Evolutionary conservation across 2,329 filamentous ascomycete genomes (phyloP).

Genomic region (Amauroascus niger): DNA sequence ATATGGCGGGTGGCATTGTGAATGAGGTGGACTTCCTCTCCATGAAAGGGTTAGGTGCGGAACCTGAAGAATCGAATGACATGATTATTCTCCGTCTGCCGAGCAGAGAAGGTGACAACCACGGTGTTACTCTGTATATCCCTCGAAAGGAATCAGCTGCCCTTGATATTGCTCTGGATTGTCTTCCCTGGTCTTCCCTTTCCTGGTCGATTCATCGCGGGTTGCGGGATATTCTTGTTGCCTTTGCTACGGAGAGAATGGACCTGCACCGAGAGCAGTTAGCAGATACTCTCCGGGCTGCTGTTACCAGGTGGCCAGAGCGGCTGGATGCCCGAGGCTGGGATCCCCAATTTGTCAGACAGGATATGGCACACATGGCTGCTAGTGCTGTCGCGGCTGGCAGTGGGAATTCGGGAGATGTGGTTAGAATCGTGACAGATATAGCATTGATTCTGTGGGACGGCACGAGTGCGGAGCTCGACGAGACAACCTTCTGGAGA

Average conservation of each 20-base stretch:
- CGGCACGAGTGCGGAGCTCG: not conserved
- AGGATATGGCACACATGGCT: constrained; percentile 4
- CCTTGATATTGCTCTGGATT: constrained; percentile 5
- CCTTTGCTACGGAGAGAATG: not conserved
- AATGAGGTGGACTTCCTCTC: constrained; percentile 4
- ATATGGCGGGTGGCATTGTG: constrained; percentile 3
- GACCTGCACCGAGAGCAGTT: not conserved
- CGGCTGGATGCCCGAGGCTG: constrained; percentile 2
- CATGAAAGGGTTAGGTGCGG: not conserved
- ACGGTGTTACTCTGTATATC: not conserved
- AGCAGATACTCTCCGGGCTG: not conserved
- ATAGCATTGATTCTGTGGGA: constrained; percentile 5
- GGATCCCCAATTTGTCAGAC: constrained; percentile 1
- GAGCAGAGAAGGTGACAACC: not conserved
- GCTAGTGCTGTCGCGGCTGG: constrained; percentile 3
- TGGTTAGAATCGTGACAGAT: constrained; percentile 7
- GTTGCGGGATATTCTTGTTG: constrained; percentile 4
- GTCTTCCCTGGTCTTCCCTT: constrained; percentile 1
- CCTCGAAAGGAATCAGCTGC: not conserved
- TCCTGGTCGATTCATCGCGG: constrained; percentile 10
- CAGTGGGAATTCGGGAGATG: constrained; percentile 1
- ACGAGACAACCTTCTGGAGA: constrained; percentile 1
- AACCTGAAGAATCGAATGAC: not conserved
- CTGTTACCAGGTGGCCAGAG: not conserved
- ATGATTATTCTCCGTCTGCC: not conserved